These are phyloP conservation scores for Ganoderma resinaceum DNA, from an alignment of 1,284 basidiomycete species.

Conservation along the genomic window DNA sequence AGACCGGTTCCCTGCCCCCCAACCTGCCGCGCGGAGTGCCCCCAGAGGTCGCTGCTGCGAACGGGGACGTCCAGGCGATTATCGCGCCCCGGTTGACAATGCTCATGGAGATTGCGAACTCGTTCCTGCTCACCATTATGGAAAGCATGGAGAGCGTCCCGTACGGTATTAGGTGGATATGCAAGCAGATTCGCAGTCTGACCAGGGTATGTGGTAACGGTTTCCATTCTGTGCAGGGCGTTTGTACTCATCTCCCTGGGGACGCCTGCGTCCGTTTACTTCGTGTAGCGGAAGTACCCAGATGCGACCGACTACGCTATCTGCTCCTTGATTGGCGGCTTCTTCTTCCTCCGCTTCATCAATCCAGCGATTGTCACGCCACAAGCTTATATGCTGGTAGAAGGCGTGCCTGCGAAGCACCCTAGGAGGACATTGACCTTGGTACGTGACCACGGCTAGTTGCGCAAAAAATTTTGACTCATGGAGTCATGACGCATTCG, in stretches of 20 bases:
- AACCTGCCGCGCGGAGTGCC: constrained; percentile 93
- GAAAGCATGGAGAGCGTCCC: constrained; percentile 97
- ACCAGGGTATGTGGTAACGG: constrained; percentile 69
- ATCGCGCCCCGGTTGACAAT: constrained; percentile 96
- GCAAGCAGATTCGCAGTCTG: constrained; percentile 97
- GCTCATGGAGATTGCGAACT: constrained; percentile 99
- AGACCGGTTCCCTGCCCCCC: constrained; percentile 88
- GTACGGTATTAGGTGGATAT: constrained; percentile 99
- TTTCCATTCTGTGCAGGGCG: constrained; percentile 5
- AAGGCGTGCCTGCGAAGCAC: constrained; percentile 96
- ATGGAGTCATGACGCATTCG: constrained; percentile 16
- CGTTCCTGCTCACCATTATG: constrained; percentile 97
- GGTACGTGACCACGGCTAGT: constrained; percentile 50
- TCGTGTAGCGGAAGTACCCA: constrained; percentile 83
- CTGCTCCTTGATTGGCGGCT: constrained; percentile 97
- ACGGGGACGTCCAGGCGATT: constrained; percentile 95
- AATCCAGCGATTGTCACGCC: constrained; percentile 99
- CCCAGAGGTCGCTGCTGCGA: constrained; percentile 92
- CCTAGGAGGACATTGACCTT: constrained; percentile 95
- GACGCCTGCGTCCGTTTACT: neutral
- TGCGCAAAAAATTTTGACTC: neutral
- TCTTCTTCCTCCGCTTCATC: constrained; percentile 99
- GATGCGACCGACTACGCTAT: constrained; percentile 94
- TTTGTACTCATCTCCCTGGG: constrained; percentile 7
- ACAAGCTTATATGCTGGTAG: constrained; percentile 99